A percentile compares a stretch with the other conserved stretches of the same genome.
Evolutionary conservation across 208 protist species (phyloP).

Genomic region (Porcisia deanei): DNA sequence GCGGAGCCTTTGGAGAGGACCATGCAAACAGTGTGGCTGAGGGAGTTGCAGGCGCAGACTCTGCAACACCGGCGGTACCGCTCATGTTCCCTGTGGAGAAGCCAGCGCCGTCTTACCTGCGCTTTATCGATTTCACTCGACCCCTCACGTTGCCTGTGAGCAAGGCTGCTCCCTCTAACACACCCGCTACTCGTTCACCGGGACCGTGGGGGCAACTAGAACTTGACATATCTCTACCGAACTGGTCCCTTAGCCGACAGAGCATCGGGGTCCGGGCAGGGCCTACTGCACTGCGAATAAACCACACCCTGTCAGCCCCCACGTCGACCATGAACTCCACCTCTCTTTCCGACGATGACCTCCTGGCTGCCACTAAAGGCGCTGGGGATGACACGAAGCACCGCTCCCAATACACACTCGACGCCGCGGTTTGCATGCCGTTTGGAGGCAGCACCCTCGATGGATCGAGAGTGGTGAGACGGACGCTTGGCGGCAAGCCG

Average conservation of each 20-base stretch:
- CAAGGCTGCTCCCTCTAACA: neutral
- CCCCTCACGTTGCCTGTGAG: slow-evolving; percentile 6
- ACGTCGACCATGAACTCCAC: slow-evolving; percentile 26
- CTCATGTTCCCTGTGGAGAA: slow-evolving; percentile 1
- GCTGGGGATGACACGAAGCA: neutral
- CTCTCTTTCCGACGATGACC: slow-evolving; percentile 27
- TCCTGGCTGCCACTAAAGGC: neutral
- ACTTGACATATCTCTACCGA: slow-evolving; percentile 19
- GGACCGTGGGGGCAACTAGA: slow-evolving; percentile 24
- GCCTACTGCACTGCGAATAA: slow-evolving; percentile 25
- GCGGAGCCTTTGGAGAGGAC: neutral
- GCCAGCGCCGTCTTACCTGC: slow-evolving; percentile 15
- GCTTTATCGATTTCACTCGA: slow-evolving; percentile 24
- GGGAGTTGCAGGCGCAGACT: neutral
- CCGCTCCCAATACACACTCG: slow-evolving; percentile 26
- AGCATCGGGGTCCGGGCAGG: slow-evolving; percentile 27
- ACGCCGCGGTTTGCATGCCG: slow-evolving; percentile 24
- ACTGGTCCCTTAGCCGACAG: slow-evolving; percentile 26
- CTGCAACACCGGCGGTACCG: neutral
- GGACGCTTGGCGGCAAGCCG: slow-evolving; percentile 9
- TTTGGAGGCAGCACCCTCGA: slow-evolving; percentile 5
- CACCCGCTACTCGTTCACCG: neutral
- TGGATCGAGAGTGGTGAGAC: slow-evolving; percentile 7
- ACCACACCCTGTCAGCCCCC: slow-evolving; percentile 14
- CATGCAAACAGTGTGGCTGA: neutral